A percentile compares a stretch with the other conserved stretches of the same genome.
phyloP scores from a whole-genome alignment of 352 stramenopile species.

The Peronosclerospora sorghi region DNA sequence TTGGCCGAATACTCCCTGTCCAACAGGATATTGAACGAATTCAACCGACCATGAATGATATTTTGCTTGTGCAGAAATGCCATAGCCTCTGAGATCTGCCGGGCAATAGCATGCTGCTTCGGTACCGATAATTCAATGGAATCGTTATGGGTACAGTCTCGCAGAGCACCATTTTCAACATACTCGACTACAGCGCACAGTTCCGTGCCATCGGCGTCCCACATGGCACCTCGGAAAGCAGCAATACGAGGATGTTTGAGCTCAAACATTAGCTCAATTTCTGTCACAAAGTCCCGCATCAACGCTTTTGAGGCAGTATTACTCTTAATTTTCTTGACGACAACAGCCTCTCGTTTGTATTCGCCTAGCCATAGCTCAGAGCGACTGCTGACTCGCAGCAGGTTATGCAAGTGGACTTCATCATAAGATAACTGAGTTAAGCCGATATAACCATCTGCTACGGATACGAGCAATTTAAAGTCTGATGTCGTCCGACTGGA shows the following conservation, averaged over 20 bases:
- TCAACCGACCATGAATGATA: slow-evolving; percentile 68
- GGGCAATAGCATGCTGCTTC: slow-evolving; percentile 59
- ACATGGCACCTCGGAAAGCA: slow-evolving; percentile 62
- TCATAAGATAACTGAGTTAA: slow-evolving; percentile 58
- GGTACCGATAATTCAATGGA: slow-evolving; percentile 29
- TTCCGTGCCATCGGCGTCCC: slow-evolving; percentile 56
- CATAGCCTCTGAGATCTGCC: slow-evolving; percentile 57
- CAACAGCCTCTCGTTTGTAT: slow-evolving; percentile 47
- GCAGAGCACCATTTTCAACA: slow-evolving; percentile 50
- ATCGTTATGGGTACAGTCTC: slow-evolving; percentile 36
- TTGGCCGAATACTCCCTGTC: slow-evolving; percentile 55
- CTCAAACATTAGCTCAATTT: slow-evolving; percentile 68
- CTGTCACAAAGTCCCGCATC: slow-evolving; percentile 66
- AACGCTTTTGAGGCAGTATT: slow-evolving; percentile 50
- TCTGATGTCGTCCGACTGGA: slow-evolving; percentile 68
- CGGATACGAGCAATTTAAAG: slow-evolving; percentile 56
- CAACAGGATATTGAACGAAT: slow-evolving; percentile 71
- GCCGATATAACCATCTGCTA: slow-evolving; percentile 56
- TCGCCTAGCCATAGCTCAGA: slow-evolving; percentile 70
- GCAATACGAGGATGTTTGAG: slow-evolving; percentile 58
- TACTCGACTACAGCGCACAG: slow-evolving; percentile 66
- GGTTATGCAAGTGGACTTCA: slow-evolving; percentile 58
- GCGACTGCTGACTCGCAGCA: slow-evolving; percentile 57
- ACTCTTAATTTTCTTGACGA: slow-evolving; percentile 79
- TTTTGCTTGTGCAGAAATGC: slow-evolving; percentile 53